Conservation (phyloP, 768 basidiomycete species). For the Botryobasidium botryosum region DNA sequence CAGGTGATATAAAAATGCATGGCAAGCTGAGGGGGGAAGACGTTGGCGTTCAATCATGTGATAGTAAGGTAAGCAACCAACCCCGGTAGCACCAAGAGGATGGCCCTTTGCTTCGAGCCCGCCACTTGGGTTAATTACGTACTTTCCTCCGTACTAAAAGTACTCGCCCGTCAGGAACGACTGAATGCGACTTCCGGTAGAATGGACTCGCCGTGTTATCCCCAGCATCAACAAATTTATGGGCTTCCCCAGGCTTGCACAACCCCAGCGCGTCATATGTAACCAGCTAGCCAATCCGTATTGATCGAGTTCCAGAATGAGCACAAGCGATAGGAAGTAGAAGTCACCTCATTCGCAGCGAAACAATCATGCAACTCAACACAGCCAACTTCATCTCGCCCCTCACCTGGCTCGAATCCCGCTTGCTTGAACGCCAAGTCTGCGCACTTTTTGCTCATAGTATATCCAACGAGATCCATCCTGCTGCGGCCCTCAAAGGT, state of each 20-base stretch:
- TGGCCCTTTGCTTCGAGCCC: slow-evolving; percentile 83
- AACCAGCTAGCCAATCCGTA: slow-evolving; percentile 36
- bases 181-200: no score
- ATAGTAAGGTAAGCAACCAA: no score
- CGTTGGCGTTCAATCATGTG: no score
- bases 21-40: no score
- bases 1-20: slow-evolving; percentile 82
- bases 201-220: slow-evolving; percentile 52
- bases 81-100: slow-evolving; percentile 65
- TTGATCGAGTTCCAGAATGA: not conserved
- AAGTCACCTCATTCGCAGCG: slow-evolving; percentile 53
- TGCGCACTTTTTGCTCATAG: slow-evolving; percentile 54
- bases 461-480: slow-evolving; percentile 70
- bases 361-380: slow-evolving; percentile 82
- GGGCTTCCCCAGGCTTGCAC: slow-evolving; percentile 46
- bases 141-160: slow-evolving; percentile 80
- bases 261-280: slow-evolving; percentile 70
- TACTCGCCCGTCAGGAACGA: no score
- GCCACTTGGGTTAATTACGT: slow-evolving; percentile 69
- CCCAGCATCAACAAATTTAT: slow-evolving; percentile 51
- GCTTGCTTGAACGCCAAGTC: slow-evolving; percentile 55
- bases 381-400: slow-evolving; percentile 60
- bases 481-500: slow-evolving; percentile 58
- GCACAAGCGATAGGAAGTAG: not conserved
- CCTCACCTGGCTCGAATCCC: slow-evolving; percentile 44